Conservation (phyloP, 2,329 filamentous ascomycete species). For the Zymoseptoria tritici region DNA sequence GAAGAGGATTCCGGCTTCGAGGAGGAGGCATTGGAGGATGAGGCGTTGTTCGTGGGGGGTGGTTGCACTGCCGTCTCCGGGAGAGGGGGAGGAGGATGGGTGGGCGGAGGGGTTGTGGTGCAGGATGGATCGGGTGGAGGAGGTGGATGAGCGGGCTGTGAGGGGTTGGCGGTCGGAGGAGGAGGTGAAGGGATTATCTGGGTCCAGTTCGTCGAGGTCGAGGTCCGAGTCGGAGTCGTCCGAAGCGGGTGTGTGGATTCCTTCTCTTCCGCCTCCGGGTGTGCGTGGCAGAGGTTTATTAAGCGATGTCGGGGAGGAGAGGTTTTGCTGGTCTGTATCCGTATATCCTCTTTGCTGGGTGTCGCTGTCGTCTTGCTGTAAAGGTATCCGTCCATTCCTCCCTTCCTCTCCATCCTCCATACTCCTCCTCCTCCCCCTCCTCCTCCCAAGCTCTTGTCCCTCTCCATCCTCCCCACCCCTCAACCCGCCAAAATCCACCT, state of each 20-base stretch:
- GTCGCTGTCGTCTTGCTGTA: neutral
- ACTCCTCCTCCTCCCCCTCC: neutral
- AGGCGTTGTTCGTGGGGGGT: slow-evolving; percentile 49
- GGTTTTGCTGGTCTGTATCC: neutral
- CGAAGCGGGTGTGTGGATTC: slow-evolving; percentile 10
- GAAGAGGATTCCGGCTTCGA: slow-evolving; percentile 72
- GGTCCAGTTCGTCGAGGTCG: slow-evolving; percentile 23
- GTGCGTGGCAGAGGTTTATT: slow-evolving; percentile 28
- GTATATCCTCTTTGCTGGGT: neutral
- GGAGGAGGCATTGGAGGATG: slow-evolving; percentile 64
- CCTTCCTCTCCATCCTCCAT: neutral
- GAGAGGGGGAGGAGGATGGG: slow-evolving; percentile 3
- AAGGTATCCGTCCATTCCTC: neutral
- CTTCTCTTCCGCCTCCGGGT: slow-evolving; percentile 5
- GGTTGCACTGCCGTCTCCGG: slow-evolving; percentile 6
- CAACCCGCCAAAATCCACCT: slow-evolving; percentile 30
- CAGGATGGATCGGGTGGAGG: neutral
- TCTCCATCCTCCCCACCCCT: slow-evolving; percentile 18
- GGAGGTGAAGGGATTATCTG: slow-evolving; percentile 7
- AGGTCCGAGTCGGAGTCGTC: slow-evolving; percentile 28
- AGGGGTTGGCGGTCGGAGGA: slow-evolving; percentile 16
- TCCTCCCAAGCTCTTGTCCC: no score
- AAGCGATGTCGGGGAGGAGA: slow-evolving; percentile 3
- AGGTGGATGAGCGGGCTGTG: slow-evolving; percentile 16
- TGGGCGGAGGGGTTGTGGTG: slow-evolving; percentile 1